phyloP scores from a whole-genome alignment of 2,329 filamentous ascomycete genomes.

The Claviceps spartinae region DNA sequence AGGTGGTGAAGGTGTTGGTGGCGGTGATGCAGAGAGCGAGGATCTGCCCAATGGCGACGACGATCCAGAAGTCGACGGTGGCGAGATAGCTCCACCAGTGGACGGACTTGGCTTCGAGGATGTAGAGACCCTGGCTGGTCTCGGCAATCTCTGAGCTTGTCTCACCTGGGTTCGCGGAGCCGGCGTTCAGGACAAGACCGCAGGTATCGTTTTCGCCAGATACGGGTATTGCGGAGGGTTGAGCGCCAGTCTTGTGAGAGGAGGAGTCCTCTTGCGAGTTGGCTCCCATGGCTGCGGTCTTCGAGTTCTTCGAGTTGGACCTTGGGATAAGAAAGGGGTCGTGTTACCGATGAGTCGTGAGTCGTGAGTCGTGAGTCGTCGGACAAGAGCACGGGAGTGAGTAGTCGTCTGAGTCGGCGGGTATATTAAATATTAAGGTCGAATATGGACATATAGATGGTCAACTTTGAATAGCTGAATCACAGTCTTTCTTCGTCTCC shows the following conservation, averaged over 20 bases:
- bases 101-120: conserved; percentile 38
- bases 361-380: background rate
- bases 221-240: background rate
- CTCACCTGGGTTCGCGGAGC: conserved; percentile 5
- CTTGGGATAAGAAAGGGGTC: background rate
- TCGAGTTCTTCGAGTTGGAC: too few relatives aligned
- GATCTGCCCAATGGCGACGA: conserved; percentile 68
- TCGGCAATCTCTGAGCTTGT: conserved; percentile 17
- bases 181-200: background rate
- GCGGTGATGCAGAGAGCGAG: conserved; percentile 81
- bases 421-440: too few relatives aligned
- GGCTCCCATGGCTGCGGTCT: background rate
- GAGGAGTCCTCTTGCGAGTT: background rate
- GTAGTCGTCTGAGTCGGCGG: background rate
- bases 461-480: background rate
- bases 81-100: conserved; percentile 62
- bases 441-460: background rate
- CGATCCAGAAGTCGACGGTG: conserved; percentile 78
- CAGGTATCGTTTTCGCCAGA: conserved; percentile 9
- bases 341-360: background rate
- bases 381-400: background rate
- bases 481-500: conserved; percentile 44
- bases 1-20: conserved; percentile 78
- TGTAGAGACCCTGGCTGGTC: conserved; percentile 37
- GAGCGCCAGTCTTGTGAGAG: conserved; percentile 11